Evolutionary conservation across 2,329 filamentous ascomycete genomes (phyloP).

Genomic region (Chlorencoelia australis): DNA sequence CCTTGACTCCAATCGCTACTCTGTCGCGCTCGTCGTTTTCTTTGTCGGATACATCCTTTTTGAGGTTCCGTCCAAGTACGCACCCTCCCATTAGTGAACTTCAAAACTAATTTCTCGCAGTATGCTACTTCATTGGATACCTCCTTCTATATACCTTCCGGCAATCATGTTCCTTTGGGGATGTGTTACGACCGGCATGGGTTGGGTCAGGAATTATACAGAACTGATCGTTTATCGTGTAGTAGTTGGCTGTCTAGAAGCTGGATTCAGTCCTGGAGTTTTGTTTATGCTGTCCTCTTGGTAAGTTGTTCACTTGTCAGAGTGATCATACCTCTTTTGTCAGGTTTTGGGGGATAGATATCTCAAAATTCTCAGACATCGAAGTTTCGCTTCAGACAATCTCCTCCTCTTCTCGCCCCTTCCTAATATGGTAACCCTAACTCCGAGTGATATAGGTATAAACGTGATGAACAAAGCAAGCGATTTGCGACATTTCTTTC

Average conservation of each 20-base stretch:
- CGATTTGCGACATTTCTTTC: conserved; percentile 41
- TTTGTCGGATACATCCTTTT: conserved; percentile 42
- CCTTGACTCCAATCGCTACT: conserved; percentile 13
- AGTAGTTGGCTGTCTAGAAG: conserved; percentile 40
- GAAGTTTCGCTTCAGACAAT: conserved; percentile 25
- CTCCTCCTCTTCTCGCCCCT: conserved; percentile 47
- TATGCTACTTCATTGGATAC: no score
- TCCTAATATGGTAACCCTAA: no score
- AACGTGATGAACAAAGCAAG: conserved; percentile 22
- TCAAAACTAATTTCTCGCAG: no score
- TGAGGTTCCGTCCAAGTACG: conserved; percentile 39
- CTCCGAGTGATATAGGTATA: no score
- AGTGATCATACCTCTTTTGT: no score
- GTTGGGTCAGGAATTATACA: conserved; percentile 35
- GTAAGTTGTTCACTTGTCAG: no score
- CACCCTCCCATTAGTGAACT: no score
- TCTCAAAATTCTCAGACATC: no score
- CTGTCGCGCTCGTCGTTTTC: conserved; percentile 24
- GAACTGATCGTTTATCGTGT: conserved; percentile 39
- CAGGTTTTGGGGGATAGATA: no score
- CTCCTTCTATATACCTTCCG: no score
- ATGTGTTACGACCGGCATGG: conserved; percentile 34
- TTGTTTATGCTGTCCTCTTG: conserved; percentile 43
- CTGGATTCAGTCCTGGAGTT: conserved; percentile 42
- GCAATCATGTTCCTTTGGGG: no score